phyloP scores from a whole-genome alignment of 164 flowering plant genomes.

The Nymphaea thermarum region DNA sequence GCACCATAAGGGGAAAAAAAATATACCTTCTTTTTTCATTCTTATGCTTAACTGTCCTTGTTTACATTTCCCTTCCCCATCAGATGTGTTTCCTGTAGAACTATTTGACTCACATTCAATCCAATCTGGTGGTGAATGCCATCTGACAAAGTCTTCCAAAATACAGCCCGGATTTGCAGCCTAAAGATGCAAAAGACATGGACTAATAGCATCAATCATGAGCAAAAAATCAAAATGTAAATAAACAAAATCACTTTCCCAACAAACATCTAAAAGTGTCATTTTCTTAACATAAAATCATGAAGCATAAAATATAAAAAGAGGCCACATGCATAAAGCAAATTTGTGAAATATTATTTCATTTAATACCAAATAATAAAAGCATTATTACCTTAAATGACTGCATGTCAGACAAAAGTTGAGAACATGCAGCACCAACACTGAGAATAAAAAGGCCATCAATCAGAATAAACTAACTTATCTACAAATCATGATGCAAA shows the following conservation, averaged over 20 bases:
- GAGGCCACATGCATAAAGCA: no score
- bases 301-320: no score
- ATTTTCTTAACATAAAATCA: no score
- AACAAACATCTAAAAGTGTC: background rate
- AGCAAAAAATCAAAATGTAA: background rate
- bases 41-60: conserved; percentile 81
- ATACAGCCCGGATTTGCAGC: conserved; percentile 99
- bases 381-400: conserved; percentile 70
- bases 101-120: conserved; percentile 29
- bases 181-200: conserved; percentile 20
- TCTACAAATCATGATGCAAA: background rate
- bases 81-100: conserved; percentile 26
- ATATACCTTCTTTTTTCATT: conserved; percentile 94
- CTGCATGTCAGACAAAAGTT: conserved; percentile 98
- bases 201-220: background rate
- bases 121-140: conserved; percentile 99
- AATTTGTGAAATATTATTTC: no score
- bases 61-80: conserved; percentile 25
- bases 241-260: background rate
- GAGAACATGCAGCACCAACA: conserved; percentile 99
- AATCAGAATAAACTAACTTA: background rate
- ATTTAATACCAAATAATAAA: no score
- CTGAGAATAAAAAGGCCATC: conserved; percentile 27
- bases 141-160: conserved; percentile 93
- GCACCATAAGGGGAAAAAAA: background rate